Conservation (phyloP, 306 rosid genomes). For the Cucumis cinereus region DNA sequence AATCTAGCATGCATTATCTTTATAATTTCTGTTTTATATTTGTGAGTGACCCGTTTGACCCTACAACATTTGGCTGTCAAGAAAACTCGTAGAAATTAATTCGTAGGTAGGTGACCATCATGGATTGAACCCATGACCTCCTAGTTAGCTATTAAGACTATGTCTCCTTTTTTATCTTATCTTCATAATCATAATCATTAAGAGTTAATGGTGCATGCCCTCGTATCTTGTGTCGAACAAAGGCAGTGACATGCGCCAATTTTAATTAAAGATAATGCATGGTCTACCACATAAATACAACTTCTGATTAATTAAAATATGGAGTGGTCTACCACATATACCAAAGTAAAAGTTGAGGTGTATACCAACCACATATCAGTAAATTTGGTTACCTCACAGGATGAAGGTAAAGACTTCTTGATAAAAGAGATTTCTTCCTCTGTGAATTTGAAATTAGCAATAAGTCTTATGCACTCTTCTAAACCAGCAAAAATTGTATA, state of each 20-base stretch:
- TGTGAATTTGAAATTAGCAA: conserved; percentile 70
- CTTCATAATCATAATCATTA: neutral
- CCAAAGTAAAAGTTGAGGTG: neutral
- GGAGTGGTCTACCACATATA: neutral
- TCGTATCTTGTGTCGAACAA: neutral
- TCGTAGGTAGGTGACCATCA: no score
- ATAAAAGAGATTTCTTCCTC: conserved; percentile 74
- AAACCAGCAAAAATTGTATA: conserved; percentile 90
- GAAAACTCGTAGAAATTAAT: no score
- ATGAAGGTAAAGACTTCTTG: conserved; percentile 47
- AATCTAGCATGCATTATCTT: neutral
- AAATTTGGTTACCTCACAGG: conserved; percentile 61
- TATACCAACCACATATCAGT: neutral
- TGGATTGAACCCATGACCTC: no score
- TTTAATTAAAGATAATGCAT: neutral
- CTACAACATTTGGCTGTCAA: no score
- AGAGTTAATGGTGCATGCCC: neutral
- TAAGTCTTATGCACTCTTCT: conserved; percentile 84
- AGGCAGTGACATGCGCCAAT: neutral
- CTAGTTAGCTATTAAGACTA: no score
- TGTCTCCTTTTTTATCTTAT: no score
- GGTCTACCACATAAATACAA: neutral
- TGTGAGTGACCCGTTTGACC: no score
- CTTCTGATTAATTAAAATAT: neutral
- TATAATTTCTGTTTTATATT: neutral